These are phyloP conservation scores for Xylariaceae sp. DNA, from an alignment of 2,329 filamentous ascomycete species.

Conservation along the genomic window DNA sequence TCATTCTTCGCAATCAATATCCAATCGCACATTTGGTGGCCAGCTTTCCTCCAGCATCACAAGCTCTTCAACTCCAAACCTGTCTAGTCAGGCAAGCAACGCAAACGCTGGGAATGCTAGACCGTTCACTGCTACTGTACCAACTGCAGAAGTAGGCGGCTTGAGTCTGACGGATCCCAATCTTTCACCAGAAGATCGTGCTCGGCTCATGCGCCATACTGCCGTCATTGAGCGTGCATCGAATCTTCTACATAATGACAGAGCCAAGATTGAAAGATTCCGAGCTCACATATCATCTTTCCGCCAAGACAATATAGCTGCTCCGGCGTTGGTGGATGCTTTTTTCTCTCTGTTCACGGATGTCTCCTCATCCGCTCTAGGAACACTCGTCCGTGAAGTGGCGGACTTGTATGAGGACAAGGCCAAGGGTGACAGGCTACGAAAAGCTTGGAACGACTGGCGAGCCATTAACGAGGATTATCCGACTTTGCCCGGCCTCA, in stretches of 20 bases:
- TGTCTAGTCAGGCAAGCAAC: constrained; percentile 1
- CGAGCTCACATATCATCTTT: constrained; percentile 74
- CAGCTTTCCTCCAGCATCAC: constrained; percentile 59
- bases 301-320: constrained; percentile 61
- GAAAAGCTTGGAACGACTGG: constrained; percentile 91
- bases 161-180: constrained; percentile 47
- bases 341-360: constrained; percentile 82
- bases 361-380: constrained; percentile 71
- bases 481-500: constrained; percentile 73
- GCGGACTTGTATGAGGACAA: constrained; percentile 88
- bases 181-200: constrained; percentile 71
- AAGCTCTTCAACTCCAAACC: constrained; percentile 37
- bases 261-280: constrained; percentile 69
- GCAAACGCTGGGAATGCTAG: constrained; percentile 19
- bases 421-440: constrained; percentile 63
- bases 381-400: constrained; percentile 84
- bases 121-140: constrained; percentile 24
- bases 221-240: constrained; percentile 81
- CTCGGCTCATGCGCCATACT: constrained; percentile 70
- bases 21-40: constrained; percentile 77
- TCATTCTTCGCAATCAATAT: constrained; percentile 76
- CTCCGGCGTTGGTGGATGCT: constrained; percentile 73
- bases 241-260: constrained; percentile 72
- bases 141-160: constrained; percentile 40
- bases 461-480: constrained; percentile 95